These are phyloP conservation scores for Trichoderma polysporum DNA, from an alignment of 2,329 filamentous ascomycete species.

Conservation along the genomic window DNA sequence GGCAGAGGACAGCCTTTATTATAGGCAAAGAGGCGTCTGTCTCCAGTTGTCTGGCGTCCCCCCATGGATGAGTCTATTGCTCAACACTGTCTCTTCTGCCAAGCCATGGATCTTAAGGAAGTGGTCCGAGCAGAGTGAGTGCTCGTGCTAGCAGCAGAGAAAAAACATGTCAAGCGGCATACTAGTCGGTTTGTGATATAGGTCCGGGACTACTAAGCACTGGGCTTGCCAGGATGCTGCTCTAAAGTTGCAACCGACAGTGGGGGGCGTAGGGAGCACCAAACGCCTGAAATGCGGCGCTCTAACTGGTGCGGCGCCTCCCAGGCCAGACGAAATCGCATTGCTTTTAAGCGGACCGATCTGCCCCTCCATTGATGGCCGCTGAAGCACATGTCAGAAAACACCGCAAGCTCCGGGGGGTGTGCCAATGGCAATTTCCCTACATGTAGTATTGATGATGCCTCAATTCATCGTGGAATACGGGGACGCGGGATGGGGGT, in stretches of 20 bases:
- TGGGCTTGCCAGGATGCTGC: conserved; percentile 16
- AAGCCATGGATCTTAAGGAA: conserved; percentile 21
- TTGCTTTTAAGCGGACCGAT: conserved; percentile 25
- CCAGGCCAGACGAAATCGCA: conserved; percentile 11
- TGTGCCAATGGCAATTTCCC: conserved; percentile 12
- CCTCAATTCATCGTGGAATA: not conserved
- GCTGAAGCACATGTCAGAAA: conserved; percentile 31
- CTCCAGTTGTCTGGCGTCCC: conserved; percentile 17
- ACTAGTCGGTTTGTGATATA: conserved; percentile 14
- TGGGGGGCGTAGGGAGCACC: conserved; percentile 22
- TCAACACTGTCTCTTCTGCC: conserved; percentile 15
- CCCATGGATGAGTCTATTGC: conserved; percentile 7
- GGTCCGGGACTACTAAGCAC: conserved; percentile 8
- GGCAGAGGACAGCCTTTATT: conserved; percentile 22
- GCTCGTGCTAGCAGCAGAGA: not conserved
- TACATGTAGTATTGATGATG: not conserved
- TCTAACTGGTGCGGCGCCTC: conserved; percentile 19
- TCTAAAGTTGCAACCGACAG: conserved; percentile 24
- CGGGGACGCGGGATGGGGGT: conserved; percentile 13
- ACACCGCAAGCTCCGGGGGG: conserved; percentile 25
- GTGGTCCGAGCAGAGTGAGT: conserved; percentile 18
- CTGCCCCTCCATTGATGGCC: conserved; percentile 24
- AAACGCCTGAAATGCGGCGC: conserved; percentile 6
- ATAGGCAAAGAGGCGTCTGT: conserved; percentile 18
- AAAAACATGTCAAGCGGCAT: conserved; percentile 21